A percentile compares a stretch with the other conserved stretches of the same genome.
Conservation (phyloP, 2,329 filamentous ascomycete species). For the Calonectria montana region DNA sequence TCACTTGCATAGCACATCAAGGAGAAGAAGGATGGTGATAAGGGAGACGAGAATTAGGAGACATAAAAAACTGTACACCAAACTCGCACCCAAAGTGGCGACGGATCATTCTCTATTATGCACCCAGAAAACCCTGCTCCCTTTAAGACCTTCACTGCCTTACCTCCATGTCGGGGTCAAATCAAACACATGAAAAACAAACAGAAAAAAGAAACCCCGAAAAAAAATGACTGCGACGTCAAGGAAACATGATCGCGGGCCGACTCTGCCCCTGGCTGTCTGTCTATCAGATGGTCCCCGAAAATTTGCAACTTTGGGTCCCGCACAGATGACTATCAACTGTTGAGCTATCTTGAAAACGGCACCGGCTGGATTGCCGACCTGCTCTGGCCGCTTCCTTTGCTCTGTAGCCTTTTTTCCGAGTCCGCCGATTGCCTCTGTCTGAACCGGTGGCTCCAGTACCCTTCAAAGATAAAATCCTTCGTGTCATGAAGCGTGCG, state of each 20-base stretch:
- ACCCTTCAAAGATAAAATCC: constrained; percentile 34
- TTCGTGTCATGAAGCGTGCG: constrained; percentile 48
- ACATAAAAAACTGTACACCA: constrained; percentile 17
- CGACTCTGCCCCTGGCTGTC: constrained; percentile 42
- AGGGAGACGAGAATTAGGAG: not conserved
- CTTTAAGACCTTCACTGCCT: constrained; percentile 42
- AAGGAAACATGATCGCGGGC: constrained; percentile 40
- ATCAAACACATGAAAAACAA: constrained; percentile 18
- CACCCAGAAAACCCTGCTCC: constrained; percentile 42
- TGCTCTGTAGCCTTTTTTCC: constrained; percentile 41
- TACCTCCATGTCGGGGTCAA: constrained; percentile 38
- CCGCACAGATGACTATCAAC: constrained; percentile 43
- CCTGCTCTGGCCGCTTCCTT: constrained; percentile 40
- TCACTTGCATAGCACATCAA: not conserved
- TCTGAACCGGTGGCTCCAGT: constrained; percentile 37
- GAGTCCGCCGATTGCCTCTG: constrained; percentile 16
- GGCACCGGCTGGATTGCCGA: constrained; percentile 41
- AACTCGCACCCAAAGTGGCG: constrained; percentile 33
- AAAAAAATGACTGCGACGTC: constrained; percentile 33
- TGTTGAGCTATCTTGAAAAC: constrained; percentile 44
- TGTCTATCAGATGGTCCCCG: constrained; percentile 45
- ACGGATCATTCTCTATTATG: constrained; percentile 46
- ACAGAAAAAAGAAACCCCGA: constrained; percentile 32
- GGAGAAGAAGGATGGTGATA: not conserved
- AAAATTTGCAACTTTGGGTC: constrained; percentile 37